Percentiles rank a stretch among this genome's conserved stretches.
Evolutionary conservation across 441 rosid genomes (phyloP).

Genomic region (Populus hybrid): DNA sequence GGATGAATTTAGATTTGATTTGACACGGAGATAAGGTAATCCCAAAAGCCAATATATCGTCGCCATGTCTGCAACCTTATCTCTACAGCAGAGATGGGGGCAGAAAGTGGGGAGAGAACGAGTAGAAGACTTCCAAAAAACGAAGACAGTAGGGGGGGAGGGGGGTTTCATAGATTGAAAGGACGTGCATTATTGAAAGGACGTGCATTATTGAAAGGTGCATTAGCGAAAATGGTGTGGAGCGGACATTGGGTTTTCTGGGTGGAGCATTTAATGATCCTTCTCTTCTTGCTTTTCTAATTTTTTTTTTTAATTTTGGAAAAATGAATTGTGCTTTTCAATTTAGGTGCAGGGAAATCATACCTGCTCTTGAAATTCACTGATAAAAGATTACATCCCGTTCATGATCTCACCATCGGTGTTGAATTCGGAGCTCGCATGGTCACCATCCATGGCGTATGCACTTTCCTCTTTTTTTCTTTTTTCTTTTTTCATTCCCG

Average conservation of each 20-base stretch:
- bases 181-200: too few species aligned
- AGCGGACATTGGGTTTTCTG: background rate
- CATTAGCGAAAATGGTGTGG: background rate
- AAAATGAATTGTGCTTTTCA: background rate
- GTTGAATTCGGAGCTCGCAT: conserved; percentile 90
- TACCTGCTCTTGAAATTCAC: conserved; percentile 83
- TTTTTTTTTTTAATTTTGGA: background rate
- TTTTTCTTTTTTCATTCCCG: background rate
- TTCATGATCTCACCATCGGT: conserved; percentile 86
- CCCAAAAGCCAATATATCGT: background rate
- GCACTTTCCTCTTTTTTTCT: conserved; percentile 3
- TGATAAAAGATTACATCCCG: conserved; percentile 92
- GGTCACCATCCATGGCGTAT: conserved; percentile 80
- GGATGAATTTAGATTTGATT: background rate
- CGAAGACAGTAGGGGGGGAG: too few species aligned
- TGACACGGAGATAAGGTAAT: background rate
- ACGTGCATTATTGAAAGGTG: too few species aligned
- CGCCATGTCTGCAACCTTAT: too few species aligned
- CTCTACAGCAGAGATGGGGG: background rate
- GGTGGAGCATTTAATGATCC: background rate
- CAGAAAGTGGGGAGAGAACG: background rate
- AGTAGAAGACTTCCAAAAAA: background rate
- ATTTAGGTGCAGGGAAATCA: too few species aligned
- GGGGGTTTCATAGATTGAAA: too few species aligned
- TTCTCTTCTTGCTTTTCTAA: background rate